Evolutionary conservation across 345 rosid species (phyloP).

Genomic region (Gynandropsis gynandra): DNA sequence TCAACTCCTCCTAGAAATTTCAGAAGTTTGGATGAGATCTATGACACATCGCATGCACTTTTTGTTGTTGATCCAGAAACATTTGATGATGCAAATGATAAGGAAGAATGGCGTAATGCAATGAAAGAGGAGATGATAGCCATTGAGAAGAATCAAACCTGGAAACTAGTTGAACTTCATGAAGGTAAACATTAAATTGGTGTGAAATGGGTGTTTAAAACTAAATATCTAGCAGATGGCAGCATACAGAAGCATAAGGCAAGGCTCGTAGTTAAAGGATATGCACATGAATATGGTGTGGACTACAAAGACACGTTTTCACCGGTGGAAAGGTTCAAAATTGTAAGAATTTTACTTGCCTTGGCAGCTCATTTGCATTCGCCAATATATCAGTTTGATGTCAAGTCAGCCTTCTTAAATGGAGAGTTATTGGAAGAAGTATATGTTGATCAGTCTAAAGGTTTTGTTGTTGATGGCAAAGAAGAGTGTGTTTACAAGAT

Average conservation of each 20-base stretch:
- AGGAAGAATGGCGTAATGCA: constrained; percentile 1
- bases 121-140: constrained; percentile 4
- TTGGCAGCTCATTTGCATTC: constrained; percentile 1
- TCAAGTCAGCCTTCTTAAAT: constrained; percentile 18
- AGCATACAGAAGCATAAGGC: constrained; percentile 13
- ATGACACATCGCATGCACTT: too few relatives aligned
- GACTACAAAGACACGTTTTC: too few relatives aligned
- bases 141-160: constrained; percentile 11
- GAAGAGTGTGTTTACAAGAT: too few relatives aligned
- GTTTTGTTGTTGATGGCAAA: too few relatives aligned
- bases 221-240: constrained; percentile 1
- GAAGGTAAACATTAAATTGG: constrained; percentile 4
- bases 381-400: constrained; percentile 17
- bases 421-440: too few relatives aligned
- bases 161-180: too few relatives aligned
- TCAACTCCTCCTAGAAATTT: too few relatives aligned
- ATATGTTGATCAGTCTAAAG: too few relatives aligned
- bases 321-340: constrained; percentile 7
- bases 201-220: constrained; percentile 19
- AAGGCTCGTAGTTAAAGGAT: constrained; percentile 2
- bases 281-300: constrained; percentile 6
- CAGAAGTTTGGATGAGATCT: too few relatives aligned
- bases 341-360: too few relatives aligned
- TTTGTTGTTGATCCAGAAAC: too few relatives aligned
- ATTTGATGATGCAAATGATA: too few relatives aligned